These are phyloP conservation scores for Rubus idaeus DNA, from an alignment of 306 rosid genomes.

Conservation along the genomic window DNA sequence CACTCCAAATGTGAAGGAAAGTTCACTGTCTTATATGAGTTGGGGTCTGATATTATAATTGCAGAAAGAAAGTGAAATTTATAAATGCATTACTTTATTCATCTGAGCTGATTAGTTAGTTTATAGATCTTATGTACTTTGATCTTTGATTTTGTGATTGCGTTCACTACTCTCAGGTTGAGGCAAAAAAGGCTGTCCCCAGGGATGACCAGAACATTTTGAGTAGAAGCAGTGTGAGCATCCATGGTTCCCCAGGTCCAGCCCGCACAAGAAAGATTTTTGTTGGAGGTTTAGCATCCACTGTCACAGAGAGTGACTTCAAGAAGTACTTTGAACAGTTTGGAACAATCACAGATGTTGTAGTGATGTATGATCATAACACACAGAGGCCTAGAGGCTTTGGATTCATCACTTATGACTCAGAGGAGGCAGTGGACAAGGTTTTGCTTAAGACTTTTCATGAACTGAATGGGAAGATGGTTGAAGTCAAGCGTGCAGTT, in stretches of 20 bases:
- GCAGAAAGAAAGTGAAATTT: constrained; percentile 4
- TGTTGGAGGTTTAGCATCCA: constrained; percentile 90
- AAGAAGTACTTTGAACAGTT: constrained; percentile 86
- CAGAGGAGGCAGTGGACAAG: constrained; percentile 88
- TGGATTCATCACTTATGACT: constrained; percentile 89
- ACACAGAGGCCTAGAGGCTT: constrained; percentile 94
- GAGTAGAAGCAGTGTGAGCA: constrained; percentile 67
- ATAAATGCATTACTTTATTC: constrained; percentile 16
- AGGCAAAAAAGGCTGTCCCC: constrained; percentile 95
- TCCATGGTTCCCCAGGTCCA: constrained; percentile 90
- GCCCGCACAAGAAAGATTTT: constrained; percentile 89
- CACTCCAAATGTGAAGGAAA: constrained; percentile 6
- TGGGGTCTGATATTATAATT: constrained; percentile 29
- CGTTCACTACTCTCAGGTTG: constrained; percentile 62
- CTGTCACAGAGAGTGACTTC: constrained; percentile 85
- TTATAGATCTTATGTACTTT: constrained; percentile 6
- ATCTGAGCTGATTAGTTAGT: constrained; percentile 14
- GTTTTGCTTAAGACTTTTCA: constrained; percentile 79
- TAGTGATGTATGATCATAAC: constrained; percentile 96
- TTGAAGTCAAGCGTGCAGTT: constrained; percentile 93
- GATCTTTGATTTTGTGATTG: constrained; percentile 11
- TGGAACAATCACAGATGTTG: constrained; percentile 93
- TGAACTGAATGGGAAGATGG: constrained; percentile 89
- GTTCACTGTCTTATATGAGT: constrained; percentile 10
- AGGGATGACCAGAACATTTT: constrained; percentile 76